Percentiles rank a stretch among this genome's conserved stretches.
Evolutionary conservation across 257 asterid species (phyloP).

Genomic region (Jaltomata sinuosa): DNA sequence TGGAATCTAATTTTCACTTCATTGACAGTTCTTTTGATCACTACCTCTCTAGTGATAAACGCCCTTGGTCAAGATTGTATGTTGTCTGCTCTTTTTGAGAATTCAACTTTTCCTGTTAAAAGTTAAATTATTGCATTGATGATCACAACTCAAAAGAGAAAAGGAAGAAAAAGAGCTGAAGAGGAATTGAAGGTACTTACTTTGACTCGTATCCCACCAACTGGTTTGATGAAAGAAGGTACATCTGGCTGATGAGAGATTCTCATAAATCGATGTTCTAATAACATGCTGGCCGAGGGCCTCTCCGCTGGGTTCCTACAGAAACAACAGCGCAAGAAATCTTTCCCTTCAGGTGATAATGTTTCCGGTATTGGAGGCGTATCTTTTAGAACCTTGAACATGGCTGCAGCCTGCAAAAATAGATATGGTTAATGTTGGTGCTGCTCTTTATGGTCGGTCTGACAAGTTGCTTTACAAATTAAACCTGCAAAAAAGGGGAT

Average conservation of each 20-base stretch:
- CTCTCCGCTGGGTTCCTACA: slow-evolving; percentile 74
- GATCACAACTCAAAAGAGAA: not conserved
- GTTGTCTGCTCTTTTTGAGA: slow-evolving; percentile 19
- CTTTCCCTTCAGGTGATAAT: slow-evolving; percentile 74
- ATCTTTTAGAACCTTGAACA: slow-evolving; percentile 76
- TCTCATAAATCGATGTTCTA: slow-evolving; percentile 61
- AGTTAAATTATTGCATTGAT: not conserved
- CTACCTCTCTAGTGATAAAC: slow-evolving; percentile 17
- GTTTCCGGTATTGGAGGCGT: slow-evolving; percentile 71
- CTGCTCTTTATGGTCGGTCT: not conserved
- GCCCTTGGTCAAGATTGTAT: slow-evolving; percentile 21
- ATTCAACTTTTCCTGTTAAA: slow-evolving; percentile 31
- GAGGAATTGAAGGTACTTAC: slow-evolving; percentile 19
- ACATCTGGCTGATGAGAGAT: slow-evolving; percentile 29
- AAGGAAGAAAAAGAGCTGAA: not conserved
- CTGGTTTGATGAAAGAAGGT: slow-evolving; percentile 18
- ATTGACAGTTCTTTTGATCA: slow-evolving; percentile 23
- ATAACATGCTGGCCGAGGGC: slow-evolving; percentile 56
- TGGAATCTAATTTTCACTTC: slow-evolving; percentile 19
- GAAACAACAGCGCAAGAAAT: slow-evolving; percentile 62
- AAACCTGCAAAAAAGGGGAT: not conserved
- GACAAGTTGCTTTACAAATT: not conserved
- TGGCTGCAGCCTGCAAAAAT: slow-evolving; percentile 62
- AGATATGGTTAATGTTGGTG: not conserved
- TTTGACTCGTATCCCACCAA: slow-evolving; percentile 18